Conservation (phyloP, 2,329 filamentous ascomycete genomes). For the Juglanconis juglandina region DNA sequence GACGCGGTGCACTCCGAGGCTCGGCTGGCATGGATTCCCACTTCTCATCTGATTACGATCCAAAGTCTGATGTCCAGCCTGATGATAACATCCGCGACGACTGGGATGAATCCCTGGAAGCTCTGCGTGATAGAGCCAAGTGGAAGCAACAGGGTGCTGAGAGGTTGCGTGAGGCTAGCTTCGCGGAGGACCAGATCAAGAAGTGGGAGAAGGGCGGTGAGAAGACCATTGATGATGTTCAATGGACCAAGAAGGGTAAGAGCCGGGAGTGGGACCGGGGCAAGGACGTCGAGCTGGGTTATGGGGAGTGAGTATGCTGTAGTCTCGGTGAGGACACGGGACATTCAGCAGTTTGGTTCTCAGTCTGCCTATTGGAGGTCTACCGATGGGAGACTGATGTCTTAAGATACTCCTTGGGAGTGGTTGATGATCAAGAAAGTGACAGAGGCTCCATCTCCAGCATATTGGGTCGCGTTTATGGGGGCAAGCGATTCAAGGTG, state of each 20-base stretch:
- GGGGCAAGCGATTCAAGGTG: not conserved
- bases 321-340: not conserved
- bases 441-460: not conserved
- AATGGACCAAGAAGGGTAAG: constrained; percentile 69
- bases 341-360: not conserved
- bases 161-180: constrained; percentile 72
- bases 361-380: not conserved
- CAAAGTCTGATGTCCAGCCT: constrained; percentile 52
- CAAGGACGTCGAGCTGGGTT: constrained; percentile 33
- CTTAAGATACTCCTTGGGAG: not conserved
- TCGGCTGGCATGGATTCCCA: constrained; percentile 72
- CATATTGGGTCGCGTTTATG: not conserved
- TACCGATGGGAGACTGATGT: not conserved
- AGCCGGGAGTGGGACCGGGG: constrained; percentile 58
- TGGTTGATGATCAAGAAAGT: not conserved
- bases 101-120: constrained; percentile 79
- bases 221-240: constrained; percentile 62
- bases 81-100: constrained; percentile 54
- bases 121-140: constrained; percentile 72
- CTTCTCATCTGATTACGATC: constrained; percentile 67
- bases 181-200: constrained; percentile 69
- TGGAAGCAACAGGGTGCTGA: constrained; percentile 75
- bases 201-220: constrained; percentile 65
- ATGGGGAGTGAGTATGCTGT: constrained; percentile 1
- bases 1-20: constrained; percentile 63